phyloP scores from a whole-genome alignment of 495 filamentous ascomycete species.

The Massariosphaeria phaeospora region DNA sequence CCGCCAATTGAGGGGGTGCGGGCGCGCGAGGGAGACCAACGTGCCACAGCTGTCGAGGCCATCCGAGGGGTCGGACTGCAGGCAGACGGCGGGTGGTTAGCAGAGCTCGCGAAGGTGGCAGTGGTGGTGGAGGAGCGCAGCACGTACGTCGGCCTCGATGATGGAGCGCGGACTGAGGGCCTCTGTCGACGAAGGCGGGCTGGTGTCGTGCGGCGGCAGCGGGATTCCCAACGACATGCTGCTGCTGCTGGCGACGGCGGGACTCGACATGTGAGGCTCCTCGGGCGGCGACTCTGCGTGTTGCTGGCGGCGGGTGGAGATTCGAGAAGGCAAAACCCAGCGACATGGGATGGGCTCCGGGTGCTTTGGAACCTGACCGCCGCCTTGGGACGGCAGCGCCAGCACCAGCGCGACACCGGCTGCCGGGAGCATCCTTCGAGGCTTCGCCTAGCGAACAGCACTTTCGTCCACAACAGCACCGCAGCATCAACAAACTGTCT shows the following conservation, averaged over 20 bases:
- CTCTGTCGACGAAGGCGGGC: slow-evolving; percentile 30
- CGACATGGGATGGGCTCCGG: slow-evolving; percentile 9
- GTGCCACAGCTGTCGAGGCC: slow-evolving; percentile 30
- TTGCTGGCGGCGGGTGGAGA: no score
- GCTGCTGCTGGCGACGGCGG: no score
- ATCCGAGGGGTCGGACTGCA: slow-evolving; percentile 33
- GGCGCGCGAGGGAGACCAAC: slow-evolving; percentile 24
- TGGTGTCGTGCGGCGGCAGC: slow-evolving; percentile 21
- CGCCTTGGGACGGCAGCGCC: no score
- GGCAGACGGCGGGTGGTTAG: slow-evolving; percentile 20
- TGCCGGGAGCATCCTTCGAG: no score
- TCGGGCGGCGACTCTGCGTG: not conserved
- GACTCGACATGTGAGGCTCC: slow-evolving; percentile 1
- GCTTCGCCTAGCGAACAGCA: no score
- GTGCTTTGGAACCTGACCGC: slow-evolving; percentile 3
- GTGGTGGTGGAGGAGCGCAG: not conserved
- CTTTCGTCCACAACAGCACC: no score
- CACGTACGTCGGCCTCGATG: slow-evolving; percentile 34
- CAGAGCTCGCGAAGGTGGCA: slow-evolving; percentile 1
- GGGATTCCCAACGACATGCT: slow-evolving; percentile 32
- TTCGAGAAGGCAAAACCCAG: slow-evolving; percentile 20
- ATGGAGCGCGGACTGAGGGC: slow-evolving; percentile 28
- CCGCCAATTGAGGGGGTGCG: slow-evolving; percentile 3
- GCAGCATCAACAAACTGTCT: no score
- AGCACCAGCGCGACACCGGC: no score